Percentiles rank a stretch among this genome's conserved stretches.
Conservation (phyloP, 1,284 basidiomycete genomes). For the Cutaneotrichosporon daszewskae region DNA sequence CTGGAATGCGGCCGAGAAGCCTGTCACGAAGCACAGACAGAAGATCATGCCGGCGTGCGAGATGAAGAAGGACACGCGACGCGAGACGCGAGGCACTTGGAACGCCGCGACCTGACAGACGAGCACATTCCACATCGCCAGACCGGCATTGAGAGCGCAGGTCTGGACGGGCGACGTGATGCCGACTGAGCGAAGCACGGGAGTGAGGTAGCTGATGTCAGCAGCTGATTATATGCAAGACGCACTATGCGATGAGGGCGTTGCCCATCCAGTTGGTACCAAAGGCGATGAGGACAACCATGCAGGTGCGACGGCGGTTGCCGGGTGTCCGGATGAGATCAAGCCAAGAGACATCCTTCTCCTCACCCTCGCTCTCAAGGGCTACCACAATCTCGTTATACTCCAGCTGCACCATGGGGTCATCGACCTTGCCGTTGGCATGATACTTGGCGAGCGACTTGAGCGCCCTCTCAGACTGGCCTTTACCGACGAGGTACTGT, state of each 20-base stretch:
- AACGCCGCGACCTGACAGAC: constrained; percentile 8
- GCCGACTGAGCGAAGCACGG: constrained; percentile 8
- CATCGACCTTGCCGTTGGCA: constrained; percentile 22
- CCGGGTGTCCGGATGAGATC: constrained; percentile 32
- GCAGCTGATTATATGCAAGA: not conserved
- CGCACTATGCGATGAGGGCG: constrained; percentile 26
- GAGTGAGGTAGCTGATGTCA: constrained; percentile 23
- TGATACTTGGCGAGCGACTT: constrained; percentile 29
- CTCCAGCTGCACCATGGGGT: constrained; percentile 25
- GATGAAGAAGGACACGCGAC: constrained; percentile 10
- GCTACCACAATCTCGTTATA: constrained; percentile 30
- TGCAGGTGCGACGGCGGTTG: constrained; percentile 32
- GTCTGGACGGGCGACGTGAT: constrained; percentile 19
- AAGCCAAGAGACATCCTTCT: constrained; percentile 19
- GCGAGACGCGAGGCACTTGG: constrained; percentile 2
- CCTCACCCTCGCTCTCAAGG: constrained; percentile 21
- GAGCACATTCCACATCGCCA: constrained; percentile 23
- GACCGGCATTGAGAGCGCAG: constrained; percentile 24
- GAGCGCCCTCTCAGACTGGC: constrained; percentile 28
- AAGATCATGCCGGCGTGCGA: constrained; percentile 9
- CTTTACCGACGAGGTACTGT: constrained; percentile 29
- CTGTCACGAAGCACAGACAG: constrained; percentile 4
- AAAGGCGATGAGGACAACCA: constrained; percentile 48
- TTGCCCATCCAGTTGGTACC: constrained; percentile 54
- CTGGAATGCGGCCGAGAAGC: constrained; percentile 6